Percentiles rank a stretch among this genome's conserved stretches.
phyloP scores from a whole-genome alignment of 371 early-diverging fungal species.

The Lichtheimia ornata region DNA sequence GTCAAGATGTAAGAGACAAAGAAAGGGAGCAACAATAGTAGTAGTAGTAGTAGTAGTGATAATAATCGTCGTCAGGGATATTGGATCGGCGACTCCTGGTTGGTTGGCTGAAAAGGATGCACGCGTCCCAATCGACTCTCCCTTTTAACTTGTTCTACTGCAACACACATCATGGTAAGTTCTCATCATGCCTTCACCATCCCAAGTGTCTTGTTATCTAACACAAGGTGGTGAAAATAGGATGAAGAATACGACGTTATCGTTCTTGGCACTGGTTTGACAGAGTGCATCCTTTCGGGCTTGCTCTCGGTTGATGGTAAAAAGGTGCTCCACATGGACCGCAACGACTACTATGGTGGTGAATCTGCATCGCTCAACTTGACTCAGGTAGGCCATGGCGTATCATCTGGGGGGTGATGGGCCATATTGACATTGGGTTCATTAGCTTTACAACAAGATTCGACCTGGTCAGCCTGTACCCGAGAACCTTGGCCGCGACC shows the following conservation, averaged over 20 bases:
- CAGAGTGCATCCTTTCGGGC: conserved; percentile 98
- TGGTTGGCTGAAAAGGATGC: no score
- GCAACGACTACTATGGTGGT: conserved; percentile 99
- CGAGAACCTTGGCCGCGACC: conserved; percentile 77
- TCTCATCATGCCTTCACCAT: neutral
- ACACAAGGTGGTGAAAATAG: conserved; percentile 42
- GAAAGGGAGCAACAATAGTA: no score
- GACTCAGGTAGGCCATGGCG: conserved; percentile 68
- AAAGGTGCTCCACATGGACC: conserved; percentile 98
- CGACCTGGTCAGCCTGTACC: conserved; percentile 71
- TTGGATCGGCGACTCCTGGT: no score
- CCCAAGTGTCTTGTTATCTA: neutral
- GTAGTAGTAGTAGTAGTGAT: no score
- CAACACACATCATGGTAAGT: neutral
- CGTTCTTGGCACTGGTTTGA: conserved; percentile 98
- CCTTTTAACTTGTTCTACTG: no score
- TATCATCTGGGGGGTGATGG: neutral
- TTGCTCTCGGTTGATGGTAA: conserved; percentile 97
- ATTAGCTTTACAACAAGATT: conserved; percentile 88
- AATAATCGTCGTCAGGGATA: no score
- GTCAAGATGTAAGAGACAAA: no score
- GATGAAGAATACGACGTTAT: conserved; percentile 94
- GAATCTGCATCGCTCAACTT: conserved; percentile 94
- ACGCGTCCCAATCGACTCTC: no score
- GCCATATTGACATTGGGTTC: neutral